Conservation (phyloP, 768 basidiomycete genomes). For the Cystobasidiopsis lactophilus region DNA sequence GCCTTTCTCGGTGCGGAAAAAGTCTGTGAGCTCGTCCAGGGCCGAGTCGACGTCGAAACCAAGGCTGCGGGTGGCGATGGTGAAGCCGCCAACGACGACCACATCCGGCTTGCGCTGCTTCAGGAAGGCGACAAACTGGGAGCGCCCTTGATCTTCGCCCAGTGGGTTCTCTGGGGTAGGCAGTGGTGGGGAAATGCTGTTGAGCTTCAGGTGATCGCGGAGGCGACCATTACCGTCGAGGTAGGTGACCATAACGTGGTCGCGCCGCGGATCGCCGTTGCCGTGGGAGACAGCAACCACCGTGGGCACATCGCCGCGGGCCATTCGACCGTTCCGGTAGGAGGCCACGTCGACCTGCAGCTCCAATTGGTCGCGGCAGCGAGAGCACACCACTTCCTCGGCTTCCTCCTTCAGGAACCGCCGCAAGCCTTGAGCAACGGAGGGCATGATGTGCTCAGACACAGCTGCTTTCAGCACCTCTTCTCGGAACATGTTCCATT, state of each 20-base stretch:
- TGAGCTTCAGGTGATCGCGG: constrained; percentile 71
- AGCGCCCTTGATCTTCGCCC: constrained; percentile 31
- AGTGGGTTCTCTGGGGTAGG: no score
- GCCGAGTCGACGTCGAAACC: constrained; percentile 15
- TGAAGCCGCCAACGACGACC: constrained; percentile 72
- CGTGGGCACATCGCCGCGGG: constrained; percentile 46
- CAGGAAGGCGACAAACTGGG: constrained; percentile 31
- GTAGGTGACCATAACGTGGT: constrained; percentile 64
- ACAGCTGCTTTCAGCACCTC: constrained; percentile 57
- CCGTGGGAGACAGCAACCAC: constrained; percentile 88
- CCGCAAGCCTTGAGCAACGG: constrained; percentile 65
- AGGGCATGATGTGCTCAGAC: constrained; percentile 58
- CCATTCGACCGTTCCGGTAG: constrained; percentile 35
- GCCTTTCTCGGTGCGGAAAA: not conserved
- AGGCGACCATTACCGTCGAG: constrained; percentile 71
- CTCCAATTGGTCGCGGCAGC: constrained; percentile 45
- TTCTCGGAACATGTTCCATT: constrained; percentile 74
- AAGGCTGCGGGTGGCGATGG: constrained; percentile 10
- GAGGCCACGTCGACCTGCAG: constrained; percentile 13
- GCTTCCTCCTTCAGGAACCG: constrained; percentile 76
- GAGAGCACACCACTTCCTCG: constrained; percentile 55
- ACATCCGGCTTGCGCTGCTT: constrained; percentile 76
- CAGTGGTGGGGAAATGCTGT: constrained; percentile 38
- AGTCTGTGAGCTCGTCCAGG: not conserved
- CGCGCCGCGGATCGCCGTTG: constrained; percentile 77